Evolutionary conservation across 106 monocot genomes (phyloP).

Genomic region (Iris macrosiphon): DNA sequence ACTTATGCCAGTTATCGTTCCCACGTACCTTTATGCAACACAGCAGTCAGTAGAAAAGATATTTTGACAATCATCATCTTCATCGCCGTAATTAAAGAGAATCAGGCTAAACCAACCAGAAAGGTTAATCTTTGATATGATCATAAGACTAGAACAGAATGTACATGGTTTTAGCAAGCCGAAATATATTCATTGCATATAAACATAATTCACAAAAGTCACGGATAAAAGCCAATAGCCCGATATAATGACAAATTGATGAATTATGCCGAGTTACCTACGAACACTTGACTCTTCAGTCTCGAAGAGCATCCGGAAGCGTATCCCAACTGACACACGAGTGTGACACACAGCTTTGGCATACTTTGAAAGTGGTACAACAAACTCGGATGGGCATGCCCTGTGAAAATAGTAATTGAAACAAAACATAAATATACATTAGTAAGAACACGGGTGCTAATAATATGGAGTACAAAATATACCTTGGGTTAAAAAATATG

Average conservation of each 20-base stretch:
- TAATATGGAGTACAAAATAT: neutral
- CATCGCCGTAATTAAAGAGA: neutral
- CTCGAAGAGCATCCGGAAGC: constrained; percentile 13
- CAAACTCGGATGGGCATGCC: constrained; percentile 12
- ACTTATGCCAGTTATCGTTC: constrained; percentile 58
- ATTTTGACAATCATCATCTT: neutral
- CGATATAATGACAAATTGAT: neutral
- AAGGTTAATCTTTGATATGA: neutral
- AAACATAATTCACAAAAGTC: neutral
- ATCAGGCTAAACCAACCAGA: neutral
- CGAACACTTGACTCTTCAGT: constrained; percentile 14
- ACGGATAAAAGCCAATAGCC: neutral
- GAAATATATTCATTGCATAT: neutral
- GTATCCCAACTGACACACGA: constrained; percentile 10
- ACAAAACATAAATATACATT: neutral
- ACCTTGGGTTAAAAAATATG: constrained; percentile 22
- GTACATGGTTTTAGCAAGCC: neutral
- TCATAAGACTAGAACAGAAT: neutral
- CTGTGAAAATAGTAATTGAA: neutral
- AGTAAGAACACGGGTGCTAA: neutral
- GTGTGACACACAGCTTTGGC: constrained; percentile 10
- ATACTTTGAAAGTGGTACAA: constrained; percentile 11
- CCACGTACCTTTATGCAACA: constrained; percentile 48
- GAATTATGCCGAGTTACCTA: neutral
- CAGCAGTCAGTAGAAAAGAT: neutral